Evolutionary conservation across 768 basidiomycete species (phyloP), one percentile per base, ranked within the genome.

Genomic region (Panaeolus cyanescens): DNA sequence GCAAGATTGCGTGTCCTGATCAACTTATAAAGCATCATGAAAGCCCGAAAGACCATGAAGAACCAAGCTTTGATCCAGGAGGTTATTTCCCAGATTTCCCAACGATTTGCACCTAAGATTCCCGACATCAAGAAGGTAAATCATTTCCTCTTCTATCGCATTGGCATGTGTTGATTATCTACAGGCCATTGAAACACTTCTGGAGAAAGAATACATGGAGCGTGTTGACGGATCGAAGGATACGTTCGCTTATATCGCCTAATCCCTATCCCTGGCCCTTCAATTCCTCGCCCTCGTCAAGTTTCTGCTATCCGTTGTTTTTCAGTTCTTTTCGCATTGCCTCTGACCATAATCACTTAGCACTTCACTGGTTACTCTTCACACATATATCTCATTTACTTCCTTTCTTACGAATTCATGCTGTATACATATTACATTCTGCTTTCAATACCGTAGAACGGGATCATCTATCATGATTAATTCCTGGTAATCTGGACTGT

Each of bases 161-260:
- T 25, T 53, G 34, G n/a, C 28, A 15, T 42, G 61, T n/a, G 69
- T 60, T 65, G 66, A 67, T 54, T 4, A 37, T 60, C 69, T 64
- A 54, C 61, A 92, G 91, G 92, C 93, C 3, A 96, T 98, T 61
- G 95, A 96, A 71, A 88, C 88, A 13, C 79, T 99, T 19, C 80
- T 98, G 54, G 96, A 98, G 79, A 96, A 96, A 78, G 96, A 99
- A 73, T 99, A 98, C 74, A 91, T 99, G 67, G 96, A 99, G 71
- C 89, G 96, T 31, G 90, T 94, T 13, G 93, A 95, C 20, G 92
- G 90, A 10, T 88, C 90, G n/a, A 89, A 91, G 70, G 95, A 96
- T 75, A 91, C 91, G 33, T 94, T 93, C 73, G 86, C 87, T 54
- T 91, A 91, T 71, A 84, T 90, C 65, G 89, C 89, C 61, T 90